Percentiles rank a stretch among this genome's conserved stretches.
Evolutionary conservation across 306 rosid species (phyloP).

Genomic region (Vigna angularis): DNA sequence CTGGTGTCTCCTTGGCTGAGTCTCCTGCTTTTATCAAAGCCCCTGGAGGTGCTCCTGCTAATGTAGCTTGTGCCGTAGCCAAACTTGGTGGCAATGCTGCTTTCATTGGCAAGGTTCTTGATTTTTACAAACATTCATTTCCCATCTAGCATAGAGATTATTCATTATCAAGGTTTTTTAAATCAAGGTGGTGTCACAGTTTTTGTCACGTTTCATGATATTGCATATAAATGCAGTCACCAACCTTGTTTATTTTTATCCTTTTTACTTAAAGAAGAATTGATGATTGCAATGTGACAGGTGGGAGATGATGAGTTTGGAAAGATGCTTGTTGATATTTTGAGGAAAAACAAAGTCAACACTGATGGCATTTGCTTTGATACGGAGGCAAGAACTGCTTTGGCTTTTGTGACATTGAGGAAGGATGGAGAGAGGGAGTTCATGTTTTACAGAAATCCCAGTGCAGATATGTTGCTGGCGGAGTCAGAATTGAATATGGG

Average conservation of each 20-base stretch:
- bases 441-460: constrained; percentile 78
- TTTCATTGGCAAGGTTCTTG: constrained; percentile 66
- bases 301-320: constrained; percentile 80
- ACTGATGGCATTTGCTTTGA: constrained; percentile 64
- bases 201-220: neutral
- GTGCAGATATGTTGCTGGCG: constrained; percentile 72
- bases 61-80: constrained; percentile 74
- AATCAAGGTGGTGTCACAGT: neutral
- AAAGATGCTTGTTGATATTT: constrained; percentile 62
- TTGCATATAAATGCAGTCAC: neutral
- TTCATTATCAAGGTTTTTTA: neutral
- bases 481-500: constrained; percentile 62
- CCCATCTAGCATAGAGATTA: neutral
- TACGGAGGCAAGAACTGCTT: constrained; percentile 65
- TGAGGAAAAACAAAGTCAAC: constrained; percentile 60
- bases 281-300: constrained; percentile 40
- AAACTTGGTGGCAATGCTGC: constrained; percentile 74
- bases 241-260: neutral
- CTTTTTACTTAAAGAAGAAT: neutral
- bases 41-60: constrained; percentile 84
- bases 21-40: constrained; percentile 67
- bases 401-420: constrained; percentile 73
- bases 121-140: constrained; percentile 6
- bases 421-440: constrained; percentile 78
- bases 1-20: constrained; percentile 75